Base-by-base conservation (phyloP, 768 basidiomycete genomes). In the Suillus subluteus region DNA sequence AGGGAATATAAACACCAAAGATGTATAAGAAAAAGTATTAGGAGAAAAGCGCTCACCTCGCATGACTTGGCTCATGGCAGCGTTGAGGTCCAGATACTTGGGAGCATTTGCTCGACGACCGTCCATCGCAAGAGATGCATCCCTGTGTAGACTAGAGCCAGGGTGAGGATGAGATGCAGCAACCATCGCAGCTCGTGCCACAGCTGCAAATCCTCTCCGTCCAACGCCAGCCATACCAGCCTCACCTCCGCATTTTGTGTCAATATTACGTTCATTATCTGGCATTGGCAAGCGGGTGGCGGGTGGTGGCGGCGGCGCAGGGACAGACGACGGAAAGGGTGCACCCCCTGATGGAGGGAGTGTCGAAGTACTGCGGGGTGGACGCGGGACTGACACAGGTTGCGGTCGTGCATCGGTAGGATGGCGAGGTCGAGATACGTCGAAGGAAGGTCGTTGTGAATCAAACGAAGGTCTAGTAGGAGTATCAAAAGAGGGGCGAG, bases 201-300 rank as follows among this genome's bases (percentile, higher is more conserved):
- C 91, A 21, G 94, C 91, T 15, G 82, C 83, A 66, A 95, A 95
- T 0, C 92, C 95, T 70, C 94, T 81, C 67, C 95, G 81, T 9
- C 95, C 95, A 8, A 96, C 94, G 11, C 95, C 95, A 0, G 95
- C 95, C 95, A 96, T 96, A 1, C 92, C 91, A 11, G 91, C 92
- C 63, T 83, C 87, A 8, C 92, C 92, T 4, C 92, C 91, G 3
- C 73, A 83, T 74, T 89, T 87, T n/a, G 91, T 93, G 72, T 91
- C 86, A 11, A 89, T 82, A 41, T 85, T 83, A 8, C 73, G 76
- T 38, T 73, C 64, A 52, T 46, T 38, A 12, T 37, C 43, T 32
- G 23, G 71, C 26, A 66, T 3, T 13, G 62, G 66, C 43, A 66
- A 43, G 50, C 73, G 76, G n/a, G 23, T 56, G 13, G 69, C 64